Evolutionary conservation across 768 basidiomycete genomes (phyloP), one percentile per base, ranked within the genome.

Genomic region (Tylopilus sp.): DNA sequence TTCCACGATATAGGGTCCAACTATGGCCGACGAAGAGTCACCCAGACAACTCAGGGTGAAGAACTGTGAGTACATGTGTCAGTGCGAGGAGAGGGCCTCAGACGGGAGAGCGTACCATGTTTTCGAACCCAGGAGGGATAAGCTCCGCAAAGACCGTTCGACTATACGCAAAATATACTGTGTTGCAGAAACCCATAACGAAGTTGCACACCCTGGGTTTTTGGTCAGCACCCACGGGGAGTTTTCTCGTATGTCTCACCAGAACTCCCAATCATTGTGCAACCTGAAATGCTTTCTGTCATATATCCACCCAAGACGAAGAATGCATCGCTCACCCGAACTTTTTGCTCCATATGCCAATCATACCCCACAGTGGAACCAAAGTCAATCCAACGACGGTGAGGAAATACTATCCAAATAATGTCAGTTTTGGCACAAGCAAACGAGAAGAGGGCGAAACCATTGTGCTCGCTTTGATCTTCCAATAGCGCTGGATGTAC

Each of bases 91-190:
- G 17, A 12, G 6, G 23, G 48, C 6, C 26, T 28, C 26, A 10
- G 23, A 39, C 22, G 2, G 17, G 1, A 17, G 9, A 9, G 46
- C 62, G 21, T 50, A 78, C 80, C 81, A 82, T 91, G 62, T 91
- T 89, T 58, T 93, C 91, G 61, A 89, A 93, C 1, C 91, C 91
- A 1, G 88, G 86, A 11, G 91, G 91, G 6, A 86, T 83, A 11
- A 95, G 79, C 66, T 94, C 91, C 1, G 88, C 86, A 87, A 91
- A 90, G 85, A 89, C 87, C 0, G 87, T 90, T 63, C 88, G 85
- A 4, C 88, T 82, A 64, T 86, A 90, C 1, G 91, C 88, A 63
- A 89, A 93, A 69, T 91, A 93, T 0, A 91, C 91, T 1, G 86
- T 86, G 71, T 91, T 86, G 75, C 90, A 91, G 9, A 91, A 68